Conservation (phyloP, 2,329 filamentous ascomycete genomes). For the Verticillium dahliae region DNA sequence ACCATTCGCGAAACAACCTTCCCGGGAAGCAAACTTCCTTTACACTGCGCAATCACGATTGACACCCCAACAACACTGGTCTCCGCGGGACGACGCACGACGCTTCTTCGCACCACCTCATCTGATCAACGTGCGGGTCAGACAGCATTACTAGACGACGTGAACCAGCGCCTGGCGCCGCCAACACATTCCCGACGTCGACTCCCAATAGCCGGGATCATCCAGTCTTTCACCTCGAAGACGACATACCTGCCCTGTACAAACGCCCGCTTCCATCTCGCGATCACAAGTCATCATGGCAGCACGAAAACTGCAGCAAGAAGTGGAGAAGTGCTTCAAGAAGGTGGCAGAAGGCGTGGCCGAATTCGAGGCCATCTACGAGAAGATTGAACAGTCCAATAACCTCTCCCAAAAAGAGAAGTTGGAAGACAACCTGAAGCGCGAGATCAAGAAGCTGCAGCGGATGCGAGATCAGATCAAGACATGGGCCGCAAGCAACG, state of each 20-base stretch:
- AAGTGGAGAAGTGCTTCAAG: conserved; percentile 99
- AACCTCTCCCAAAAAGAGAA: conserved; percentile 97
- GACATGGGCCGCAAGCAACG: conserved; percentile 96
- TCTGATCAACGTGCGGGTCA: not conserved
- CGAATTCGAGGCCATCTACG: conserved; percentile 91
- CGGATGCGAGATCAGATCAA: conserved; percentile 97
- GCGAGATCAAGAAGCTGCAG: conserved; percentile 99
- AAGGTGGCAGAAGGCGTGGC: conserved; percentile 90
- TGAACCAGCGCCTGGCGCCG: not conserved
- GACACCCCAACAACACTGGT: not conserved
- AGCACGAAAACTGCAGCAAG: conserved; percentile 91
- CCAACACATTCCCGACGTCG: not conserved
- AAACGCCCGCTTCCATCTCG: not conserved
- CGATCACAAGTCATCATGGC: conserved; percentile 61
- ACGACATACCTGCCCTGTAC: not conserved
- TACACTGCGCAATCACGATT: not conserved
- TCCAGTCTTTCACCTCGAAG: not conserved
- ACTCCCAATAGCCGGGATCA: not conserved
- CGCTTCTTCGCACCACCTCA: not conserved
- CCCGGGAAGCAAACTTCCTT: not conserved
- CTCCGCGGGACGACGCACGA: not conserved
- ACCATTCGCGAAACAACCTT: not conserved
- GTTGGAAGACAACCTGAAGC: conserved; percentile 94
- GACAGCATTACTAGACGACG: not conserved
- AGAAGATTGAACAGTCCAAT: conserved; percentile 90